These are phyloP conservation scores for Calocera viscosa DNA, from an alignment of 768 basidiomycete species.

Conservation along the genomic window DNA sequence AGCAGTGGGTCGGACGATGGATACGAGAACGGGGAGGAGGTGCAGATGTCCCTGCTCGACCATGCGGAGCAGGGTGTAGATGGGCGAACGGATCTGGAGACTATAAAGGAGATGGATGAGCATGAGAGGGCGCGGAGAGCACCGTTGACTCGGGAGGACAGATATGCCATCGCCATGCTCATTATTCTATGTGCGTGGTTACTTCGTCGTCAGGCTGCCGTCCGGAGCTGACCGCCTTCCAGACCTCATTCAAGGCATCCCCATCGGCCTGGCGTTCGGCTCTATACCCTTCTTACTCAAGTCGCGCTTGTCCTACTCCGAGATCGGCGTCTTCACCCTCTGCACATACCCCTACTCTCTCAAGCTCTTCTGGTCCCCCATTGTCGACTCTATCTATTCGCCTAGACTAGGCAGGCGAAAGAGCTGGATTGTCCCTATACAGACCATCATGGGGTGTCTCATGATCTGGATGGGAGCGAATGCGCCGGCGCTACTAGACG, in stretches of 20 bases:
- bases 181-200: slow-evolving; percentile 69
- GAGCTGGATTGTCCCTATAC: slow-evolving; percentile 99
- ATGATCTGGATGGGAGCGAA: slow-evolving; percentile 34
- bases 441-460: slow-evolving; percentile 70
- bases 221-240: slow-evolving; percentile 12
- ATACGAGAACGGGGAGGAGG: slow-evolving; percentile 12
- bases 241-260: slow-evolving; percentile 66
- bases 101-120: slow-evolving; percentile 8
- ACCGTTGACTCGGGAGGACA: slow-evolving; percentile 57
- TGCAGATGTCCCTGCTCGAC: slow-evolving; percentile 11
- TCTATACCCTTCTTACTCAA: slow-evolving; percentile 93
- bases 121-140: slow-evolving; percentile 19
- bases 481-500: slow-evolving; percentile 28
- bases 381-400: slow-evolving; percentile 84
- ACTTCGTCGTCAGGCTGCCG: slow-evolving; percentile 9
- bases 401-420: slow-evolving; percentile 81
- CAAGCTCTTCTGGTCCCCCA: slow-evolving; percentile 93
- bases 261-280: slow-evolving; percentile 88
- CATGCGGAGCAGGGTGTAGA: slow-evolving; percentile 10
- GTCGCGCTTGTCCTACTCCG: slow-evolving; percentile 91
- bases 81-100: not conserved
- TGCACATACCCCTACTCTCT: slow-evolving; percentile 92
- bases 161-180: slow-evolving; percentile 68
- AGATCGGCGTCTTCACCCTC: slow-evolving; percentile 86
- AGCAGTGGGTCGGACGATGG: slow-evolving; percentile 3